phyloP scores from a whole-genome alignment of 441 rosid species.

The Erysimum pusillum region DNA sequence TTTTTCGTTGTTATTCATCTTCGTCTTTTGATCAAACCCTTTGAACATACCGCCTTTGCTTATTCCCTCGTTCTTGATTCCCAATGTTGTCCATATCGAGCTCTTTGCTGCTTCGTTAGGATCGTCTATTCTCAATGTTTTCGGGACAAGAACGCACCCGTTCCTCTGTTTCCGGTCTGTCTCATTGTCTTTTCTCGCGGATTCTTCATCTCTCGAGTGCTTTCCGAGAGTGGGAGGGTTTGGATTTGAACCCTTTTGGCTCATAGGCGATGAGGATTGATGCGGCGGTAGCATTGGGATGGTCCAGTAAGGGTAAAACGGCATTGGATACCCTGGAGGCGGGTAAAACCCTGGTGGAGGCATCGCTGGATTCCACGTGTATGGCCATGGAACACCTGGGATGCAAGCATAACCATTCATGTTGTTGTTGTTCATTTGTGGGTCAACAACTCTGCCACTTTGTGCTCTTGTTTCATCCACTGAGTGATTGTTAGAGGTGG shows the following conservation, averaged over 20 bases:
- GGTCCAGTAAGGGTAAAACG: conserved; percentile 73
- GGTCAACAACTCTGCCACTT: conserved; percentile 36
- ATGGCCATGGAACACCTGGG: conserved; percentile 86
- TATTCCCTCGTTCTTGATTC: conserved; percentile 74
- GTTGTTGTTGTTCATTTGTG: conserved; percentile 47
- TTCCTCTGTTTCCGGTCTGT: conserved; percentile 46
- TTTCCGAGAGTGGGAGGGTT: conserved; percentile 64
- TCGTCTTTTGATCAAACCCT: conserved; percentile 68
- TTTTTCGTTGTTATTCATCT: conserved; percentile 49
- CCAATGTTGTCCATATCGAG: conserved; percentile 92
- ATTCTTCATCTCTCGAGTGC: conserved; percentile 69
- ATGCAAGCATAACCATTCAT: conserved; percentile 68
- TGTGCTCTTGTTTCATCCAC: conserved; percentile 55
- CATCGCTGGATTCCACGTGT: conserved; percentile 68
- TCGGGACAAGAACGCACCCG: conserved; percentile 61
- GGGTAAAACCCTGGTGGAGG: conserved; percentile 68
- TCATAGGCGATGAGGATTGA: conserved; percentile 53
- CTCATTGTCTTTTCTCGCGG: conserved; percentile 7
- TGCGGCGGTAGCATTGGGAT: conserved; percentile 62
- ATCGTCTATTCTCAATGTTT: conserved; percentile 78
- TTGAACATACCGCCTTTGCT: conserved; percentile 63
- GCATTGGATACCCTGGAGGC: conserved; percentile 66
- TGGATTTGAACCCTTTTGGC: conserved; percentile 50
- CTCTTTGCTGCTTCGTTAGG: conserved; percentile 92
- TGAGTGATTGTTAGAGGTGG: conserved; percentile 50